Conservation (phyloP, 2,329 filamentous ascomycete species). For the Lecanicillium sp. region DNA sequence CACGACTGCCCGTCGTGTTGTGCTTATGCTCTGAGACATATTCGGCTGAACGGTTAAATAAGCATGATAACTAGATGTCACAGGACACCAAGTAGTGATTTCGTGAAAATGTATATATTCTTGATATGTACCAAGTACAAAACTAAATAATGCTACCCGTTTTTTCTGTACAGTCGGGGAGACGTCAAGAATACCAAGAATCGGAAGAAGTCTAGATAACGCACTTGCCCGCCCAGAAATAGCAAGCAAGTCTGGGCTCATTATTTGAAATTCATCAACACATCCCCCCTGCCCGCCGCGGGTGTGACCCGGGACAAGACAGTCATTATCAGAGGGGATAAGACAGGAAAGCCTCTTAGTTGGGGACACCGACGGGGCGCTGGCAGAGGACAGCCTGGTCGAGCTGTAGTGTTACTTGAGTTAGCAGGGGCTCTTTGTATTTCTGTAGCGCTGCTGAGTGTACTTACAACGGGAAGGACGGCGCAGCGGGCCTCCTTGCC, state of each 20-base stretch:
- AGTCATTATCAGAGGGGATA: neutral
- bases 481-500: conserved; percentile 11
- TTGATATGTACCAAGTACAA: neutral
- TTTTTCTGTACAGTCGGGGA: neutral
- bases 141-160: conserved; percentile 12
- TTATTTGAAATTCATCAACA: neutral
- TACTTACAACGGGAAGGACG: neutral
- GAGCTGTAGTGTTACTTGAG: neutral
- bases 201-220: neutral
- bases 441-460: too few species aligned
- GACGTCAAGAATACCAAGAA: neutral
- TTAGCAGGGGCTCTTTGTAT: neutral
- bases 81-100: too few species aligned
- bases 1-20: too few species aligned
- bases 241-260: neutral
- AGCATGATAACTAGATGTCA: too few species aligned
- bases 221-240: neutral
- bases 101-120: too few species aligned
- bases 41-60: too few species aligned
- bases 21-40: too few species aligned
- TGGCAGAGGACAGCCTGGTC: conserved; percentile 7
- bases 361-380: neutral
- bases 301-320: neutral
- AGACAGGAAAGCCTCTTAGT: neutral
- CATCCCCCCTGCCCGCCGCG: neutral